Conservation (phyloP, 2,329 filamentous ascomycete species). For the Penicillium fuscoglaucum region DNA sequence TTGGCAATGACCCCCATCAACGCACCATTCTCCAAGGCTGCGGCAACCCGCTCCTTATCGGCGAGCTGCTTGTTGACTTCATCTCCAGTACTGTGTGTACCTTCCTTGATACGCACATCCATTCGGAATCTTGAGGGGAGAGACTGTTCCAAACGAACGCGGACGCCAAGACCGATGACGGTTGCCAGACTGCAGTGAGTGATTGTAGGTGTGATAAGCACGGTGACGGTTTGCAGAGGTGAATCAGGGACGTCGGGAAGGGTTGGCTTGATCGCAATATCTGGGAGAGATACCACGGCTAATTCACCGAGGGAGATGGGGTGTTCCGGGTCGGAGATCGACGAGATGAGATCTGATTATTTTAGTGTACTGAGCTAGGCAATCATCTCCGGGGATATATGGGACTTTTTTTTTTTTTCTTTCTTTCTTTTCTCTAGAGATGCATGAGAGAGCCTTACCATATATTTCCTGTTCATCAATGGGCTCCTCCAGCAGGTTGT, state of each 20-base stretch:
- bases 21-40: constrained; percentile 89
- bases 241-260: constrained; percentile 58
- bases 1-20: constrained; percentile 85
- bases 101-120: constrained; percentile 91
- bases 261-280: constrained; percentile 76
- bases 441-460: constrained; percentile 53
- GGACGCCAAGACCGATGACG: constrained; percentile 89
- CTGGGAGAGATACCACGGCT: constrained; percentile 91
- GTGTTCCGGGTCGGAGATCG: constrained; percentile 95
- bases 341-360: constrained; percentile 77
- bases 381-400: neutral
- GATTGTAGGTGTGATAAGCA: constrained; percentile 93
- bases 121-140: constrained; percentile 89
- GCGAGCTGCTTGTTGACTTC: constrained; percentile 96
- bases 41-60: constrained; percentile 95
- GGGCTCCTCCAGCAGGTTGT: constrained; percentile 68
- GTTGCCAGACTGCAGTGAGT: constrained; percentile 96
- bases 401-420: neutral
- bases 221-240: constrained; percentile 71
- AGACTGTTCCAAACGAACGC: constrained; percentile 85
- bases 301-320: constrained; percentile 90
- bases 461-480: constrained; percentile 98
- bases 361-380: neutral
- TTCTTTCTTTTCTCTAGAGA: neutral
- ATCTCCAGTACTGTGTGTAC: constrained; percentile 90